These are phyloP conservation scores for Ploettnerulaceae sp. DNA, from an alignment of 2,329 filamentous ascomycete genomes.

Conservation along the genomic window DNA sequence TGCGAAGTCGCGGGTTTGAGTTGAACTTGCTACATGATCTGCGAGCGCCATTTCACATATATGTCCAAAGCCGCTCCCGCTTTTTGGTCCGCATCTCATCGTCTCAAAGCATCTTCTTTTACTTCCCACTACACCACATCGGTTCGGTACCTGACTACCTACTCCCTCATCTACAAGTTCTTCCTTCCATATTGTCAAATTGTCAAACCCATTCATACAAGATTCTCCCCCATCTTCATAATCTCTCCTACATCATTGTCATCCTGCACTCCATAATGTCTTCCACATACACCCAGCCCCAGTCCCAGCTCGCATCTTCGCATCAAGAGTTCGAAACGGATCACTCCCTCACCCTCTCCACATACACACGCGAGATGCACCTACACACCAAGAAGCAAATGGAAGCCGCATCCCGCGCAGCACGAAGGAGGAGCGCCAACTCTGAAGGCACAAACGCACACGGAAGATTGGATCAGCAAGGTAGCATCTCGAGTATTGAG, in stretches of 20 bases:
- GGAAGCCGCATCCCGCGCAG: constrained; percentile 49
- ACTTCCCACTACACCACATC: not conserved
- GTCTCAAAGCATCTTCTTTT: not conserved
- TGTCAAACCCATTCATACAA: not conserved
- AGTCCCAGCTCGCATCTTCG: not conserved
- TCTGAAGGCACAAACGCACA: constrained; percentile 12
- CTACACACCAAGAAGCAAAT: constrained; percentile 62
- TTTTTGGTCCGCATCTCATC: not conserved
- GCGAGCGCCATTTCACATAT: constrained; percentile 10
- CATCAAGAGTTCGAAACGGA: constrained; percentile 1
- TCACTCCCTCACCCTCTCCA: constrained; percentile 24
- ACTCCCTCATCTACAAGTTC: no score
- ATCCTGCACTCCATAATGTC: constrained; percentile 7
- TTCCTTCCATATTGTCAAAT: no score
- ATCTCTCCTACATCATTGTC: not conserved
- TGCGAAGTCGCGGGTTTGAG: no score
- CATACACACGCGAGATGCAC: constrained; percentile 58
- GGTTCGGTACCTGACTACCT: no score
- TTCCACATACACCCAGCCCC: constrained; percentile 7
- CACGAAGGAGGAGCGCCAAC: constrained; percentile 28
- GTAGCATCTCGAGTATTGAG: constrained; percentile 16
- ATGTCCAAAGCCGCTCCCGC: not conserved
- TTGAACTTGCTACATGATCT: not conserved
- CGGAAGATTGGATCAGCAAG: constrained; percentile 9
- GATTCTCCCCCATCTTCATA: not conserved